Evolutionary conservation across 352 stramenopile genomes (phyloP).

Genomic region (Albugo laibachii): DNA sequence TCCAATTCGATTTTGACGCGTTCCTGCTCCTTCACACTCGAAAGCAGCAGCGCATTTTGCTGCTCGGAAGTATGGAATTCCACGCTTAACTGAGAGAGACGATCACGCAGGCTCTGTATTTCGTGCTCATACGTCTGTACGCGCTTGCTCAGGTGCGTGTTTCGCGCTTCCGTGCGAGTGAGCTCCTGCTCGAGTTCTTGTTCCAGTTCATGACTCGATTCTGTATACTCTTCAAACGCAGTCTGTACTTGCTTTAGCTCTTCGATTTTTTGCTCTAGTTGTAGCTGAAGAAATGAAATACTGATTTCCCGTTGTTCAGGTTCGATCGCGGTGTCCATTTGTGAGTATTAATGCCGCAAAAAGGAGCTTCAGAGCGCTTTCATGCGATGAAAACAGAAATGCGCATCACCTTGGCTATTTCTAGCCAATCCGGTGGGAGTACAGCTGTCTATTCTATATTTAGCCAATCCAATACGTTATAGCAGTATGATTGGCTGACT

Average conservation of each 20-base stretch:
- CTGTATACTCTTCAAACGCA: conserved; percentile 65
- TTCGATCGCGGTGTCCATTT: no score
- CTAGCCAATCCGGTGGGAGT: no score
- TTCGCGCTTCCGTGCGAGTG: conserved; percentile 19
- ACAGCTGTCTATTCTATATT: no score
- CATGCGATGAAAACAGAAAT: no score
- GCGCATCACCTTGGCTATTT: no score
- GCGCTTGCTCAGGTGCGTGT: conserved; percentile 15
- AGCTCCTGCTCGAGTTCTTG: conserved; percentile 59
- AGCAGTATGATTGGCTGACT: no score
- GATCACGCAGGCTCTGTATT: conserved; percentile 12
- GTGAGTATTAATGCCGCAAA: no score
- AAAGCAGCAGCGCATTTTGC: conserved; percentile 17
- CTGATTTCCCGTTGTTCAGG: no score
- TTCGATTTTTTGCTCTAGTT: conserved; percentile 29
- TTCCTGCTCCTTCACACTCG: conserved; percentile 15
- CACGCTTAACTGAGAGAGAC: conserved; percentile 16
- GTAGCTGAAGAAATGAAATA: conserved; percentile 12
- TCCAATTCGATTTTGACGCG: conserved; percentile 27
- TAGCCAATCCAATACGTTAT: no score
- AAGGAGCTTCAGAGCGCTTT: no score
- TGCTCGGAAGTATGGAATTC: conserved; percentile 29
- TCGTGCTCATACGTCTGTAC: conserved; percentile 23
- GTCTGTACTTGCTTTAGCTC: conserved; percentile 50
- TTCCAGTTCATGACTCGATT: conserved; percentile 65